These are phyloP conservation scores for Sequoiadendron giganteum DNA, from an alignment of 75 land plant genomes.

Conservation along the genomic window DNA sequence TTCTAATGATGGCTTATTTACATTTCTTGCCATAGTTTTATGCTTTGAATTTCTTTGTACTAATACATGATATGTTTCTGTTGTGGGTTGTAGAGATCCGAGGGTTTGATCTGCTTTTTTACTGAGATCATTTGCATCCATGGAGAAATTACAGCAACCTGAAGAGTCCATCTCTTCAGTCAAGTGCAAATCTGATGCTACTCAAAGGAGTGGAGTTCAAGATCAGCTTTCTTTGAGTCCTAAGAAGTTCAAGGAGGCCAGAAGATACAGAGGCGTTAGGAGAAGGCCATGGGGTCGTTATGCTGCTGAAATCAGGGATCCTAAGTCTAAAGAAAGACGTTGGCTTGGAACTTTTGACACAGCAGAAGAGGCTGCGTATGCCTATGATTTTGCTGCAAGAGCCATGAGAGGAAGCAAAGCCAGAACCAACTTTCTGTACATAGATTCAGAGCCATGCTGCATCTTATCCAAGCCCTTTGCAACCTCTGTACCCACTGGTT, in stretches of 20 bases:
- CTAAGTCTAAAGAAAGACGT: slow-evolving; percentile 50
- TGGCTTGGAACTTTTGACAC: slow-evolving; percentile 81
- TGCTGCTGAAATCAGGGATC: slow-evolving; percentile 70
- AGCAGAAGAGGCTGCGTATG: slow-evolving; percentile 64
- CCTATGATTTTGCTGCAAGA: slow-evolving; percentile 63
- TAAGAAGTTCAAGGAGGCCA: slow-evolving; percentile 1
- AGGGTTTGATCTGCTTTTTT: background rate
- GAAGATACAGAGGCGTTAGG: slow-evolving; percentile 60
- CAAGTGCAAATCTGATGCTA: background rate
- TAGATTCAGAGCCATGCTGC: slow-evolving; percentile 12
- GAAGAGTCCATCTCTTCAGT: background rate
- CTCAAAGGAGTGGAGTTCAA: background rate
- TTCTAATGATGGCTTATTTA: background rate
- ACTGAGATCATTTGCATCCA: background rate
- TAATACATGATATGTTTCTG: background rate
- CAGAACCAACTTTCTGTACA: slow-evolving; percentile 57
- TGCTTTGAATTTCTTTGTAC: background rate
- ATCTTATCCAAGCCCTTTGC: slow-evolving; percentile 2
- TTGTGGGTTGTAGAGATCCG: background rate
- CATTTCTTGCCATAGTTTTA: no score
- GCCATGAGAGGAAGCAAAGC: slow-evolving; percentile 65
- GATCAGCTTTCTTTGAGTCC: background rate
- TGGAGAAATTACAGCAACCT: background rate
- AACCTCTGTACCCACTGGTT: background rate
- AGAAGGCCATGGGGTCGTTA: slow-evolving; percentile 77